Conservation (phyloP, 2,329 filamentous ascomycete species). For the Nothomitra cinnamomea region DNA sequence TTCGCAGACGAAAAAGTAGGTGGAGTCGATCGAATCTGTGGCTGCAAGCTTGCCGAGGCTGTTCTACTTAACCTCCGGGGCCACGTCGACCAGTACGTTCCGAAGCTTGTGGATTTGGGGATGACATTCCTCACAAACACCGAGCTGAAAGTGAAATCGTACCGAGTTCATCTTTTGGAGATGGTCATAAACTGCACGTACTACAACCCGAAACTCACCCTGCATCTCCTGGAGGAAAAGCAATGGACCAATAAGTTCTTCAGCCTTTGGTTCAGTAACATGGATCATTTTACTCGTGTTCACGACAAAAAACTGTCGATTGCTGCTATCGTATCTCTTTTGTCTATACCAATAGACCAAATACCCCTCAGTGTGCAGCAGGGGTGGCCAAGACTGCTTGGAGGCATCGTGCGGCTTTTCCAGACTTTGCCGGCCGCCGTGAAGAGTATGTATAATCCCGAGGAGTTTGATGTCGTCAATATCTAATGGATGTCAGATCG, state of each 20-base stretch:
- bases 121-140: conserved; percentile 65
- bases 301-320: conserved; percentile 99
- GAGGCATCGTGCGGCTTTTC: conserved; percentile 80
- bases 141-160: conserved; percentile 77
- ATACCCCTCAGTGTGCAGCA: conserved; percentile 86
- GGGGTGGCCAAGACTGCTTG: conserved; percentile 83
- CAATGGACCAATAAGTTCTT: conserved; percentile 99
- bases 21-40: conserved; percentile 87
- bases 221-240: conserved; percentile 78
- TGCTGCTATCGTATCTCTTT: conserved; percentile 72
- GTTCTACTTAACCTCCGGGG: conserved; percentile 91
- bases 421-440: conserved; percentile 74
- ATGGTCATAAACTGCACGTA: conserved; percentile 97
- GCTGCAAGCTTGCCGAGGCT: conserved; percentile 91
- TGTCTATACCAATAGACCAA: conserved; percentile 62
- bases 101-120: conserved; percentile 74
- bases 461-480: not conserved
- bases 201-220: conserved; percentile 77
- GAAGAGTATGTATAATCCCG: conserved; percentile 44
- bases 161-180: conserved; percentile 93
- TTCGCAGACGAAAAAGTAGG: conserved; percentile 86
- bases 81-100: conserved; percentile 73
- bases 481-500: conserved; percentile 40
- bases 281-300: conserved; percentile 80
- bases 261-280: conserved; percentile 93